A percentile compares a stretch with the other conserved stretches of the same genome.
Conservation (phyloP, 1,139 yeast genomes). For the Candida tropicalis region DNA sequence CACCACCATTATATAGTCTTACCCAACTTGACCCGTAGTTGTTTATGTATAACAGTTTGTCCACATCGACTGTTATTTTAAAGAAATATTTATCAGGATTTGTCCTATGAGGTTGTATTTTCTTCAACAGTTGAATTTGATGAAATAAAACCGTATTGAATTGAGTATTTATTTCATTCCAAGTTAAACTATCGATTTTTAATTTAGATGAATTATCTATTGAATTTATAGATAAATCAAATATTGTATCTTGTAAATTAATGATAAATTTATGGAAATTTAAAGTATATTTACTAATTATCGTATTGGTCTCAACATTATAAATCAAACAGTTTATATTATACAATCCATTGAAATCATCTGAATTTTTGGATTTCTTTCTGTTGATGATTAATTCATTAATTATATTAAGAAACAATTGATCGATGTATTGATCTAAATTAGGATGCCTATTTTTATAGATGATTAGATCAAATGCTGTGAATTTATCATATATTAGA, state of each 20-base stretch:
- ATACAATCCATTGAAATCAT: constrained; percentile 9
- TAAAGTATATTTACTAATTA: constrained; percentile 29
- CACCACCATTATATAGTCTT: constrained; percentile 16
- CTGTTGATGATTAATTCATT: constrained; percentile 15
- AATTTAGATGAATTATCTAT: constrained; percentile 17
- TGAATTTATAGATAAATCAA: constrained; percentile 8
- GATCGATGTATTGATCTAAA: constrained; percentile 38
- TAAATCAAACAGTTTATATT: constrained; percentile 23
- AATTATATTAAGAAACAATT: constrained; percentile 23
- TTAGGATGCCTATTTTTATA: constrained; percentile 46
- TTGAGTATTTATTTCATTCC: constrained; percentile 39
- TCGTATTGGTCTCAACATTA: constrained; percentile 21
- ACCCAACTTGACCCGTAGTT: constrained; percentile 25
- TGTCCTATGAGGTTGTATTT: neutral
- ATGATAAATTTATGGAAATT: constrained; percentile 28
- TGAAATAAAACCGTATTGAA: constrained; percentile 31
- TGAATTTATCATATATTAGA: constrained; percentile 37
- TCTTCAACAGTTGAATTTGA: constrained; percentile 33
- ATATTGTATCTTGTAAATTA: constrained; percentile 17
- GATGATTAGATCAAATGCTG: constrained; percentile 44
- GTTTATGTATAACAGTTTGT: constrained; percentile 25
- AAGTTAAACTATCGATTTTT: constrained; percentile 28
- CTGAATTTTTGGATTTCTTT: constrained; percentile 8
- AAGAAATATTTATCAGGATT: constrained; percentile 25
- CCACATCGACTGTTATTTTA: constrained; percentile 33